Percentiles rank a stretch among this genome's conserved stretches.
Conservation (phyloP, 352 stramenopile species). For the Blastocystis sp. region DNA sequence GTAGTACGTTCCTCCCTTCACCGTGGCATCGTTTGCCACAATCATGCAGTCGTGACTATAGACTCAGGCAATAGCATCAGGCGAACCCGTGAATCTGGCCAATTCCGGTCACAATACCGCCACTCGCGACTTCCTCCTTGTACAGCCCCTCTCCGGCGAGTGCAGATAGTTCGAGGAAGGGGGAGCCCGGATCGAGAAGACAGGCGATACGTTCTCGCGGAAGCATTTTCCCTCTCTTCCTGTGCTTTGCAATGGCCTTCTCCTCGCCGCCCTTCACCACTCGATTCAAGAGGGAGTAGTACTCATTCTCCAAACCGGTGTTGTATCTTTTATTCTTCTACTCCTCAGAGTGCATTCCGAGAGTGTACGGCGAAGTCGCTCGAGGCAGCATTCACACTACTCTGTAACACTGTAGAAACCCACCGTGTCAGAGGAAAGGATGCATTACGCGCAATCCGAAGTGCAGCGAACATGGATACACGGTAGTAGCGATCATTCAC, state of each 20-base stretch:
- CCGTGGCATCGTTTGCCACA: constrained; percentile 94
- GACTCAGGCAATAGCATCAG: constrained; percentile 76
- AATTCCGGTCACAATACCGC: constrained; percentile 85
- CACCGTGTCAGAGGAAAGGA: background rate
- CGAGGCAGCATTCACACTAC: constrained; percentile 31
- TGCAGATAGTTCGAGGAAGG: constrained; percentile 91
- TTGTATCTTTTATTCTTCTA: constrained; percentile 9
- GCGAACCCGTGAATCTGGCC: constrained; percentile 76
- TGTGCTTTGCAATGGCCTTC: constrained; percentile 78
- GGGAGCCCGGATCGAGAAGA: constrained; percentile 87
- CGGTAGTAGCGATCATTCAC: background rate
- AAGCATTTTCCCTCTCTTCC: constrained; percentile 79
- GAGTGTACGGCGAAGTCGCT: constrained; percentile 6
- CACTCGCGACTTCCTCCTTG: constrained; percentile 78
- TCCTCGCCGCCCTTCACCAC: constrained; percentile 75
- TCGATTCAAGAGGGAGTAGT: constrained; percentile 2
- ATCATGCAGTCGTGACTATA: constrained; percentile 88
- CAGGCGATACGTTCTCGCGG: constrained; percentile 88
- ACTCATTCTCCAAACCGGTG: constrained; percentile 13
- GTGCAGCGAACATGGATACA: background rate
- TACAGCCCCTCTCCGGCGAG: constrained; percentile 84
- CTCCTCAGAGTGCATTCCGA: background rate
- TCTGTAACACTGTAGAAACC: constrained; percentile 12
- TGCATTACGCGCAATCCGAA: background rate
- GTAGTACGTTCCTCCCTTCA: constrained; percentile 96